Evolutionary conservation across 805 yeast species (phyloP).

Genomic region (Saccharomycopsis synnaedendra): DNA sequence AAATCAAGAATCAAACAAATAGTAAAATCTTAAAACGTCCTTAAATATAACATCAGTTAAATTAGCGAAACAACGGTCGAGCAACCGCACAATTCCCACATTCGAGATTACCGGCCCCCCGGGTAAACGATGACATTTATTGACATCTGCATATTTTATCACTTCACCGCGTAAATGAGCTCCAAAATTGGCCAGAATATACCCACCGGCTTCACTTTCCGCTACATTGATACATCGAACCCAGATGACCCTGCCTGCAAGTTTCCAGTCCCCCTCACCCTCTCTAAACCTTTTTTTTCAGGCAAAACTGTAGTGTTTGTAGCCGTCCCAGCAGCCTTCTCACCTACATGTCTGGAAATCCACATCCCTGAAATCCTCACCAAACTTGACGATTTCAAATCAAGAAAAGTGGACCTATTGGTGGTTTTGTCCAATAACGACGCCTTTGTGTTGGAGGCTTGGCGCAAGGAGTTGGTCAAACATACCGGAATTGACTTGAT

Average conservation of each 20-base stretch:
- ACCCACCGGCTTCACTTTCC: conserved; percentile 4
- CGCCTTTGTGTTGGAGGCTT: conserved; percentile 60
- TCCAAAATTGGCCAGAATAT: background rate
- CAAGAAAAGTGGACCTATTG: conserved; percentile 52
- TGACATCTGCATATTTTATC: too few species aligned
- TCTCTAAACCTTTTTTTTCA: conserved; percentile 1
- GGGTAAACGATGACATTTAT: too few species aligned
- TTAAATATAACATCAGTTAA: too few species aligned
- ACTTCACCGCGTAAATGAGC: background rate
- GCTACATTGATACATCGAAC: conserved; percentile 4
- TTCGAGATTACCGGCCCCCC: too few species aligned
- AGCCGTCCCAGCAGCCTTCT: conserved; percentile 80
- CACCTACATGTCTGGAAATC: conserved; percentile 66
- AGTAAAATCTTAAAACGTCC: too few species aligned
- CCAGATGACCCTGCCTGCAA: conserved; percentile 6
- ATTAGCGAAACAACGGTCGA: too few species aligned
- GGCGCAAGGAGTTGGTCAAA: conserved; percentile 39
- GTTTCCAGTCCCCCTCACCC: conserved; percentile 2
- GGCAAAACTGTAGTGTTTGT: conserved; percentile 53
- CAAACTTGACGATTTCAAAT: conserved; percentile 36
- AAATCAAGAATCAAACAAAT: too few species aligned
- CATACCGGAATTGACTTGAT: background rate
- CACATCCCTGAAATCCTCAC: conserved; percentile 61
- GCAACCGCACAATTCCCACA: too few species aligned
- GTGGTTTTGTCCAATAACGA: conserved; percentile 58